Base-by-base conservation (phyloP, 2,329 filamentous ascomycete genomes). In the Westerdykella ornata region DNA sequence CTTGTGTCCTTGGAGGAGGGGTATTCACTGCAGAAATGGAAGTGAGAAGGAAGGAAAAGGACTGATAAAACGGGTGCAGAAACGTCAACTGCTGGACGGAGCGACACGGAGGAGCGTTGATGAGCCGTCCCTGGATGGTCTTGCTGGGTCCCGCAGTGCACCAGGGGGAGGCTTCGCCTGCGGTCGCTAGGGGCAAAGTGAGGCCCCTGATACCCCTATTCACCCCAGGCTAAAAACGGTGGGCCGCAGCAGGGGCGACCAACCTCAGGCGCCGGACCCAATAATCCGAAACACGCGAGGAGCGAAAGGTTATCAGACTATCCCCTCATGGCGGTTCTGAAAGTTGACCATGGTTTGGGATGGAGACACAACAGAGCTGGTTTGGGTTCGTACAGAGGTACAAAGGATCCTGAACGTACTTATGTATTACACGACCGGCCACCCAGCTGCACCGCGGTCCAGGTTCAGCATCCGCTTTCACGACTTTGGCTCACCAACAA, bases 41-140 rank as follows among this genome's bases (percentile, higher is more conserved):
- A 40, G 47, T 35, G 47, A 51, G 38, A 53, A 44, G 43, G 44
- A 44, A 47, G 41, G 47, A 49, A 41, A 46, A 37, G 41, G 47
- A 44, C 44, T 65, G 61, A n/a, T n/a, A n/a, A 64, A 65, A 65
- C 46, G 41, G 44, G 37, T 56, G 50, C 49, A 53, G 56, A 60
- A 54, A 56, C 45, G 54, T 42, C 45, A 46, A 46, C 31, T 45
- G 47, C 51, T 47, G 54, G 51, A 48, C 46, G 51, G 49, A 47
- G 49, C 53, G 56, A 45, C 35, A 52, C 50, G 47, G 45, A 40
- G 33, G 41, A 38, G 49, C 48, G 45, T 50, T 58, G 54, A 57
- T 26, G 22, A 26, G 22, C 12, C 22, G 46, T 56, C 52, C 49
- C 49, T 44, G 50, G 47, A 45, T 52, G 52, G 49, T 51, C 48